Evolutionary conservation across 108 stramenopile genomes (phyloP).

Genomic region (Nitzschia sp.): DNA sequence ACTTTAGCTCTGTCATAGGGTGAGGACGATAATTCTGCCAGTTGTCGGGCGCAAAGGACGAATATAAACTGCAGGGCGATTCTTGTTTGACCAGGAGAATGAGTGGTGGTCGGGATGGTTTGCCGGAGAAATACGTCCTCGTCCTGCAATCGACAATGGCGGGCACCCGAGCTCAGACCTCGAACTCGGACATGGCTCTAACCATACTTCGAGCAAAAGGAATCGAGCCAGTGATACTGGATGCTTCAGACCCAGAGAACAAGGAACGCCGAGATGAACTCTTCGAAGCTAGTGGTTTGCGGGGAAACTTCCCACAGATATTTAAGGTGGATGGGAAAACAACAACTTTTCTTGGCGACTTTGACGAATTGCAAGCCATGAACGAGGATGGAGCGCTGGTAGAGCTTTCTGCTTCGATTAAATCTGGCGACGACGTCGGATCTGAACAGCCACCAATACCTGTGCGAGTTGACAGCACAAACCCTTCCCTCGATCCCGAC

Average conservation of each 20-base stretch:
- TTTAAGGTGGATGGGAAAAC: slow-evolving; percentile 45
- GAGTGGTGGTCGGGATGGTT: too few species aligned
- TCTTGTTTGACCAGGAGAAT: too few species aligned
- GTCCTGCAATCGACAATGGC: slow-evolving; percentile 21
- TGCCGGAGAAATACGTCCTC: slow-evolving; percentile 6
- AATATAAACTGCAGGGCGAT: too few species aligned
- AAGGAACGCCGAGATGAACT: slow-evolving; percentile 52
- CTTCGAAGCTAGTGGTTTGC: slow-evolving; percentile 59
- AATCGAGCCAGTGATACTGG: slow-evolving; percentile 37
- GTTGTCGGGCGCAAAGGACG: too few species aligned
- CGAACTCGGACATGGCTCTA: slow-evolving; percentile 17
- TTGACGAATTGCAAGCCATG: slow-evolving; percentile 25
- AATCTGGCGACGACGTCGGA: background rate
- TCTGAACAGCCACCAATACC: background rate
- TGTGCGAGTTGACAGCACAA: background rate
- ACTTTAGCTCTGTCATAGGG: too few species aligned
- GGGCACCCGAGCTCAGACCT: slow-evolving; percentile 21
- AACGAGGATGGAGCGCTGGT: slow-evolving; percentile 26
- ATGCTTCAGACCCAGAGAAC: slow-evolving; percentile 54
- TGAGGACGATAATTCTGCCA: too few species aligned
- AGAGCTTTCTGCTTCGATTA: background rate
- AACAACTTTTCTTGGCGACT: slow-evolving; percentile 42
- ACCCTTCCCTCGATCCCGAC: background rate
- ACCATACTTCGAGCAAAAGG: slow-evolving; percentile 18
- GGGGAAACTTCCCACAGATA: slow-evolving; percentile 78